Conservation (phyloP, 768 basidiomycete genomes). For the Dentipellis sp. region DNA sequence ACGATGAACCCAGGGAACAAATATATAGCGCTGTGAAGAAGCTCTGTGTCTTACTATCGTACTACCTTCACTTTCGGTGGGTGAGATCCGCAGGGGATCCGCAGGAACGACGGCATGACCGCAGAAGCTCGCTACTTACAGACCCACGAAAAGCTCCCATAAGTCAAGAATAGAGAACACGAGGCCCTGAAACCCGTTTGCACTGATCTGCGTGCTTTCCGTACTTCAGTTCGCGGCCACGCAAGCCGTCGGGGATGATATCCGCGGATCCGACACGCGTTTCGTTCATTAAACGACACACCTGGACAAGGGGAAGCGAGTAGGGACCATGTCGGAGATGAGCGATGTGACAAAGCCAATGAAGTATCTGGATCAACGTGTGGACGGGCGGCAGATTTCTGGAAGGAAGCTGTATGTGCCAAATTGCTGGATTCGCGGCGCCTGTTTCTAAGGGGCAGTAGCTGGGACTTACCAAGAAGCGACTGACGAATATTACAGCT, state of each 20-base stretch:
- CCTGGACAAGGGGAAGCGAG: slow-evolving; percentile 88
- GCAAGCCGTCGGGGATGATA: slow-evolving; percentile 61
- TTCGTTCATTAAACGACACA: slow-evolving; percentile 87
- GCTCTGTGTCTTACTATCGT: slow-evolving; percentile 6
- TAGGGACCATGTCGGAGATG: slow-evolving; percentile 78
- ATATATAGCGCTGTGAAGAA: too few species aligned
- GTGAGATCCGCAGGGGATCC: too few species aligned
- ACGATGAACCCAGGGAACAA: too few species aligned
- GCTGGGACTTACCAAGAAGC: slow-evolving; percentile 57
- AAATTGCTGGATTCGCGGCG: slow-evolving; percentile 51
- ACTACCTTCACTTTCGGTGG: background rate
- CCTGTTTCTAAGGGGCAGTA: background rate
- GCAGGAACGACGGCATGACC: background rate
- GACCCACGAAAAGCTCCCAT: slow-evolving; percentile 84
- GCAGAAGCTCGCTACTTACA: slow-evolving; percentile 42
- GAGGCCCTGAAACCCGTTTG: slow-evolving; percentile 87
- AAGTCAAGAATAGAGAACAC: slow-evolving; percentile 75
- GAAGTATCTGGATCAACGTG: slow-evolving; percentile 49
- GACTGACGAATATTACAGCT: slow-evolving; percentile 87
- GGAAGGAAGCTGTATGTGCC: slow-evolving; percentile 78
- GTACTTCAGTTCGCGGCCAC: slow-evolving; percentile 79
- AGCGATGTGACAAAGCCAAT: slow-evolving; percentile 88
- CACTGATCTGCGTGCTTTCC: slow-evolving; percentile 80
- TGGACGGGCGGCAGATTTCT: slow-evolving; percentile 46
- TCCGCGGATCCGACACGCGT: slow-evolving; percentile 69